Evolutionary conservation across 169 alveolate genomes (phyloP), one percentile per base, ranked within the genome.

Genomic region (Plasmodium blacklocki): DNA sequence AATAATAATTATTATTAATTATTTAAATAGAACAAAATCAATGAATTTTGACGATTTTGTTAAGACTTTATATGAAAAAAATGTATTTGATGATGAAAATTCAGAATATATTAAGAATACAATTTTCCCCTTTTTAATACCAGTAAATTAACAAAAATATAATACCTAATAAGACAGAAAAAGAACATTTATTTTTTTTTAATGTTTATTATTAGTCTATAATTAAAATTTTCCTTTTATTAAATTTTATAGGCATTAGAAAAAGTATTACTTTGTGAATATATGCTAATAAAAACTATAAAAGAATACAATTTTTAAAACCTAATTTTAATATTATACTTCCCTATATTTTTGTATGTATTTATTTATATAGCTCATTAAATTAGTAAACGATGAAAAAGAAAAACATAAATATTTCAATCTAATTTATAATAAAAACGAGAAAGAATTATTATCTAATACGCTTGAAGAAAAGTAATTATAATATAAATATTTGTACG

Each of bases 11-110:
- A 39, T 39, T 39, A 39, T 39, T 39, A 39, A 39, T 39, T 39
- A 39, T 39, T 39, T 39, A 39, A 39, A 39, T 39, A 39, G 47
- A 39, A 39, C 47, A 39, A 39, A 67, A 11, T 21, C 90, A 80
- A 80, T 80, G 90, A 80, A 80, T 80, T 80, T 80, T 80, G 90
- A 80, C 39, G 73, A 80, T 80, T 80, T 80, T 80, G 90, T 80
- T 67, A 50, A 80, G 58, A 60, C 21, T 58, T n/a, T 80, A 80
- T 80, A 80, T 54, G 90, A 80, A 80, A 68, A 80, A 50, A 54
- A 80, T 70, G 83, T 80, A 15, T 80, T 80, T 67, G 83, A 80
- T 39, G 90, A 80, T 80, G 90, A 68, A 68, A 80, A 80, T 60
- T 67, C 73, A 21, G 47, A 80, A 19, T 80, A 80, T 47, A 71